Percentiles rank a stretch among this genome's conserved stretches.
phyloP scores from a whole-genome alignment of 495 filamentous ascomycete species.

The Hapsidospora chrysogenum region DNA sequence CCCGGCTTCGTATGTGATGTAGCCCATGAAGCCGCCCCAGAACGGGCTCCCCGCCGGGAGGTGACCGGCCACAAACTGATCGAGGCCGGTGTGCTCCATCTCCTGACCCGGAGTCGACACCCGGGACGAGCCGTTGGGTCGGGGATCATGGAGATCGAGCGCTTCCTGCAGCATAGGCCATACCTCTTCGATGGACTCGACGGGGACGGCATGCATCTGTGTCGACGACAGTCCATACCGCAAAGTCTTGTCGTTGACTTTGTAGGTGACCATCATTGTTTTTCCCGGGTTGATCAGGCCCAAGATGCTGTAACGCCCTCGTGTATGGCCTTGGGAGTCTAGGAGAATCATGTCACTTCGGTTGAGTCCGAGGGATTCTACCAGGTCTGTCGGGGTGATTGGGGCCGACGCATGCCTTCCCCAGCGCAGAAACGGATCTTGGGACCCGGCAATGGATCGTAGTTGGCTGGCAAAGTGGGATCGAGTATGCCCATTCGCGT shows the following conservation, averaged over 20 bases:
- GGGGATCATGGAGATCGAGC: background rate
- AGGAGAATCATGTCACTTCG: background rate
- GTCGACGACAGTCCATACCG: background rate
- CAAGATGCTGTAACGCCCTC: background rate
- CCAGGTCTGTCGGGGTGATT: too few species aligned
- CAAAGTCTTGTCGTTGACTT: background rate
- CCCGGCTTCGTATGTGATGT: constrained; percentile 77
- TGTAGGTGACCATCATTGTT: background rate
- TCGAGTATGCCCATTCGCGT: too few species aligned
- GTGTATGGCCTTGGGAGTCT: background rate
- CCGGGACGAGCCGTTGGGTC: too few species aligned
- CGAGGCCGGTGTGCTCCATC: background rate
- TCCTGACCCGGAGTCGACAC: too few species aligned
- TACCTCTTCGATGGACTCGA: background rate
- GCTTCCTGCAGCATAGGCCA: background rate
- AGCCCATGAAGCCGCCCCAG: constrained; percentile 81
- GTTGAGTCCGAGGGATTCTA: background rate
- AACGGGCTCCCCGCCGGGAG: constrained; percentile 27
- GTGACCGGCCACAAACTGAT: background rate
- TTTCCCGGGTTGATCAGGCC: background rate
- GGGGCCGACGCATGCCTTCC: too few species aligned
- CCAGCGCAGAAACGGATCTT: too few species aligned
- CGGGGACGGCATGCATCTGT: background rate
- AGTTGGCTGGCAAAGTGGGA: too few species aligned
- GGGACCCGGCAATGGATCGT: too few species aligned